Percentiles rank a stretch among this genome's conserved stretches.
These are phyloP conservation scores for Lichtheimia ornata DNA, from an alignment of 371 early-diverging fungal genomes.

Conservation along the genomic window DNA sequence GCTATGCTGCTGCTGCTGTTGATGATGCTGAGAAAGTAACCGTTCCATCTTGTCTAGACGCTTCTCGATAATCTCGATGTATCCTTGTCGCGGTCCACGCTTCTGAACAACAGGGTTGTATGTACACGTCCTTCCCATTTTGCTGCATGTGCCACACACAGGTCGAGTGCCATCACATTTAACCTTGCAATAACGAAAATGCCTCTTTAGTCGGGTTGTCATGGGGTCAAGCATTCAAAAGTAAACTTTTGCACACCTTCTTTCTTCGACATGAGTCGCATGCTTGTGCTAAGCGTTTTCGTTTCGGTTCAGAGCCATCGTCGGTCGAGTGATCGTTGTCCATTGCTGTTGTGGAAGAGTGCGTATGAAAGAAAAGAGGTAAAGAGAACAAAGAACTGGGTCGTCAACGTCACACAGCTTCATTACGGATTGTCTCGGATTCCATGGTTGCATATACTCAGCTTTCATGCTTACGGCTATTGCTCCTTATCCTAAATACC, in stretches of 20 bases:
- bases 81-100: conserved; percentile 79
- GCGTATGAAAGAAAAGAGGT: too few species aligned
- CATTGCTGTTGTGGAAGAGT: background rate
- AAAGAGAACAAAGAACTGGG: too few species aligned
- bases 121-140: conserved; percentile 63
- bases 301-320: conserved; percentile 33
- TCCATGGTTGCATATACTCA: too few species aligned
- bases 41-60: conserved; percentile 73
- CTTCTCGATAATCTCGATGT: conserved; percentile 75
- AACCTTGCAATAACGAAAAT: conserved; percentile 35
- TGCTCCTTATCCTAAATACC: too few species aligned
- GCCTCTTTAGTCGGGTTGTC: too few species aligned
- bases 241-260: conserved; percentile 54
- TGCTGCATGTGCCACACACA: conserved; percentile 76
- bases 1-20: conserved; percentile 2
- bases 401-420: too few species aligned
- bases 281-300: conserved; percentile 79
- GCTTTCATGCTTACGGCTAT: too few species aligned
- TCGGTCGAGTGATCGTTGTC: background rate
- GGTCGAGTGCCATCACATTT: conserved; percentile 81
- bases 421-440: too few species aligned
- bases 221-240: too few species aligned
- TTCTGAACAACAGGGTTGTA: conserved; percentile 76
- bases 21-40: conserved; percentile 6
- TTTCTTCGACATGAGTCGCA: conserved; percentile 81